Evolutionary conservation across 169 alveolate genomes (phyloP).

Genomic region (Babesia gibsoni): DNA sequence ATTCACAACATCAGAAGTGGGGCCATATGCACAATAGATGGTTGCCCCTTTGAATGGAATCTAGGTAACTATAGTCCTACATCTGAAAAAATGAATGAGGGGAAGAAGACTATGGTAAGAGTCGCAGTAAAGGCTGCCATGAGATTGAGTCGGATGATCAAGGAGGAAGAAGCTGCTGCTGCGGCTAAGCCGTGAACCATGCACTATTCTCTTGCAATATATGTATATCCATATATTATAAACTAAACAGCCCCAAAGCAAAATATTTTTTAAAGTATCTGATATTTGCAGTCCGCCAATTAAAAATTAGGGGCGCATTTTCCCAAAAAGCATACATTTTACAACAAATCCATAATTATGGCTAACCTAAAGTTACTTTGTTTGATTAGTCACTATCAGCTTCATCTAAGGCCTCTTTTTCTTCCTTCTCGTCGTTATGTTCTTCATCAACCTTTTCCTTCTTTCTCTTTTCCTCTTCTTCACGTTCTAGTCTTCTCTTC

Average conservation of each 20-base stretch:
- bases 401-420: too few relatives aligned
- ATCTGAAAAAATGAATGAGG: neutral
- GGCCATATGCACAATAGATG: slow-evolving; percentile 31
- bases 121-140: slow-evolving; percentile 23
- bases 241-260: too few relatives aligned
- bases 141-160: neutral
- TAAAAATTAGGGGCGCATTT: too few relatives aligned
- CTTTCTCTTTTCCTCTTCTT: slow-evolving; percentile 9
- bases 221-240: too few relatives aligned
- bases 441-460: slow-evolving; percentile 10
- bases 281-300: too few relatives aligned
- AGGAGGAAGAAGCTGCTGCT: slow-evolving; percentile 3
- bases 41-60: slow-evolving; percentile 27
- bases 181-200: too few relatives aligned
- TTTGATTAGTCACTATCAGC: neutral
- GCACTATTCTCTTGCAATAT: too few relatives aligned
- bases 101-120: slow-evolving; percentile 15
- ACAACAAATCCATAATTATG: too few relatives aligned
- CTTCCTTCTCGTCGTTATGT: too few relatives aligned
- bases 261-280: too few relatives aligned
- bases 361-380: too few relatives aligned
- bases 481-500: slow-evolving; percentile 52
- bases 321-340: too few relatives aligned
- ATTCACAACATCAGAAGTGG: slow-evolving; percentile 31
- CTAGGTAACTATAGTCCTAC: slow-evolving; percentile 17